Percentiles rank a stretch among this genome's conserved stretches.
These are phyloP conservation scores for Suhomyces ambrosiae DNA, from an alignment of 1,139 yeast genomes.

Conservation along the genomic window DNA sequence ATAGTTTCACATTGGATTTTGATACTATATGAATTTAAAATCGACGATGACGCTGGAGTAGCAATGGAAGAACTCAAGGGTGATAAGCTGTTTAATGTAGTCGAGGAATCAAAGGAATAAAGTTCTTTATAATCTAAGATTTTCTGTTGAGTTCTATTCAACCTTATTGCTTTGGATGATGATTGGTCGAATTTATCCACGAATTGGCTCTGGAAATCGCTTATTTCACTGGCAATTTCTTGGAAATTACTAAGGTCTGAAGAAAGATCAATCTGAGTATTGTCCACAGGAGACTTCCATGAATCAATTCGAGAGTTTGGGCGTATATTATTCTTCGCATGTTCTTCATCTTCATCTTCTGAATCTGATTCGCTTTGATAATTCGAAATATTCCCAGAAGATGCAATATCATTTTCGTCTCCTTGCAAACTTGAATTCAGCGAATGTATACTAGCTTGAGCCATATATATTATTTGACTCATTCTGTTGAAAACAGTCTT, in stretches of 20 bases:
- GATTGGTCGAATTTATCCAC: slow-evolving; percentile 23
- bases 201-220: slow-evolving; percentile 35
- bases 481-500: slow-evolving; percentile 3
- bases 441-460: slow-evolving; percentile 24
- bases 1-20: slow-evolving; percentile 44
- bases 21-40: slow-evolving; percentile 17
- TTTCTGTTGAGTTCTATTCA: slow-evolving; percentile 39
- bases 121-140: slow-evolving; percentile 40
- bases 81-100: background rate
- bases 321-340: slow-evolving; percentile 6
- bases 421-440: slow-evolving; percentile 6
- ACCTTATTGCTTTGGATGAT: slow-evolving; percentile 12
- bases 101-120: slow-evolving; percentile 15
- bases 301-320: background rate
- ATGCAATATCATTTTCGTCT: background rate
- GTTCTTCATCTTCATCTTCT: slow-evolving; percentile 29
- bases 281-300: slow-evolving; percentile 3
- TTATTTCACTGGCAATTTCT: slow-evolving; percentile 34
- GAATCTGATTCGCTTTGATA: slow-evolving; percentile 35
- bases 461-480: slow-evolving; percentile 16
- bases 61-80: background rate
- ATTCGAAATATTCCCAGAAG: slow-evolving; percentile 12
- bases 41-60: slow-evolving; percentile 2
- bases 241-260: slow-evolving; percentile 14
- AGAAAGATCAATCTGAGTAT: slow-evolving; percentile 5